Conservation (phyloP, 2,329 filamentous ascomycete species). For the Talaromyces marneffei region DNA sequence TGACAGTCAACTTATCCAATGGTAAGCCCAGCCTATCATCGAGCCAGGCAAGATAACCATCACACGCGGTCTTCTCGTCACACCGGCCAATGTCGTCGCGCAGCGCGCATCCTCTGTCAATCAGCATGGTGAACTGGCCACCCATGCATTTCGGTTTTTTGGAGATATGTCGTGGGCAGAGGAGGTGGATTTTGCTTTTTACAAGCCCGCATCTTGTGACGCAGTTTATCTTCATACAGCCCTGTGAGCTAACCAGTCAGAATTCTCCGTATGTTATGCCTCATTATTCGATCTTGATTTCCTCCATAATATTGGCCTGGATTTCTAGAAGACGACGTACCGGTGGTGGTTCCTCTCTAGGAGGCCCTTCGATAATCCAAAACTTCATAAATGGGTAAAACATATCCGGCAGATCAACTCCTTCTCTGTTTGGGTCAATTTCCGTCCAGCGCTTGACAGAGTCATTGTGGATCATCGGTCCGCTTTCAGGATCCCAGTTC, state of each 20-base stretch:
- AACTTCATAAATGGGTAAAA: constrained; percentile 8
- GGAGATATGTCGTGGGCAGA: constrained; percentile 6
- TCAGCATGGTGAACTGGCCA: constrained; percentile 8
- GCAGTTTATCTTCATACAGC: constrained; percentile 7
- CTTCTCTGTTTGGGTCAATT: constrained; percentile 3
- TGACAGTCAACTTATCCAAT: neutral
- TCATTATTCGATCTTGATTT: neutral
- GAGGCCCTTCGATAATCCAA: constrained; percentile 6
- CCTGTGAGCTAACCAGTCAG: neutral
- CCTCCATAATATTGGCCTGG: neutral
- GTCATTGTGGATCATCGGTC: neutral
- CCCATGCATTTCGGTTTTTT: constrained; percentile 5
- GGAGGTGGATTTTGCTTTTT: neutral
- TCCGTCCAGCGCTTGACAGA: constrained; percentile 2
- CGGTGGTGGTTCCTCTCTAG: neutral
- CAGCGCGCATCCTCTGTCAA: constrained; percentile 2
- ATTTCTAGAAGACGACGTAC: neutral
- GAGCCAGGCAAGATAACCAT: constrained; percentile 3
- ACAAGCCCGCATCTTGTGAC: constrained; percentile 12
- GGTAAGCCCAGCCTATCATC: neutral
- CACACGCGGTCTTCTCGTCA: constrained; percentile 4
- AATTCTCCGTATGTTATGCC: neutral
- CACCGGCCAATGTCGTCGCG: constrained; percentile 2
- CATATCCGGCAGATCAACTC: neutral
- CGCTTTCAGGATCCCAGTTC: neutral